Base-by-base conservation (phyloP, 805 yeast species). In the Suhomyces xylopsoci region DNA sequence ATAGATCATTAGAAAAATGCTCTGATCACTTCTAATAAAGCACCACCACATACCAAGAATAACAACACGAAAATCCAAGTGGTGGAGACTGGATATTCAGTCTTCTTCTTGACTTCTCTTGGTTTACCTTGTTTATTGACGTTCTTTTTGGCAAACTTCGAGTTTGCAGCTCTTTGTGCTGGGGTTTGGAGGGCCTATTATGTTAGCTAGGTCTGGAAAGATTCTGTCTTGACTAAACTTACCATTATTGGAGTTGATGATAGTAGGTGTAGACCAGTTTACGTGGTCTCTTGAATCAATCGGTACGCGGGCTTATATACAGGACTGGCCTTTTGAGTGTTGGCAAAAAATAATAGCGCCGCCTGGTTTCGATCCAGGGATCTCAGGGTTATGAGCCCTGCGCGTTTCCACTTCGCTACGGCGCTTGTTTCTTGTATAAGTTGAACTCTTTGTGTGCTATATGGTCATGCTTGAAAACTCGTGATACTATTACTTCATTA, bases 351-450 rank as follows among this genome's bases (percentile, higher is more conserved):
- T 34, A 32, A 36, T 87, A 87, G 94, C 94, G 90, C 87, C 87
- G 90, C 89, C 81, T 76, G 89, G 93, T 88, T 87, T 88, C 94
- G 94, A 88, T 88, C 94, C 91, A 77, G 82, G 91, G 96, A 87
- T 93, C 85, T 88, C 93, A 87, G 94, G 93, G 96, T 88, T 88
- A 88, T 88, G 96, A 88, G 96, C 96, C 94, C 94, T 86, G 93
- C 93, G 92, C 94, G 94, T 93, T 88, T 87, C 94, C 94, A 87
- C 94, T 88, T 93, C 94, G 93, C 93, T 93, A 88, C 91, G 87
- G 87, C 91, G 94, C 94, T 87, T 42, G 30, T 42, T 42, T 42
- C 30, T 38, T 38, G 42, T 7, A 15, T 14, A 14, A 14, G 7
- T 12, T 30, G 36, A 5, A 5, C 22, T 20, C 22, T 3, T 5